phyloP scores from a whole-genome alignment of 495 filamentous ascomycete genomes.

The Daldinia concentrica region DNA sequence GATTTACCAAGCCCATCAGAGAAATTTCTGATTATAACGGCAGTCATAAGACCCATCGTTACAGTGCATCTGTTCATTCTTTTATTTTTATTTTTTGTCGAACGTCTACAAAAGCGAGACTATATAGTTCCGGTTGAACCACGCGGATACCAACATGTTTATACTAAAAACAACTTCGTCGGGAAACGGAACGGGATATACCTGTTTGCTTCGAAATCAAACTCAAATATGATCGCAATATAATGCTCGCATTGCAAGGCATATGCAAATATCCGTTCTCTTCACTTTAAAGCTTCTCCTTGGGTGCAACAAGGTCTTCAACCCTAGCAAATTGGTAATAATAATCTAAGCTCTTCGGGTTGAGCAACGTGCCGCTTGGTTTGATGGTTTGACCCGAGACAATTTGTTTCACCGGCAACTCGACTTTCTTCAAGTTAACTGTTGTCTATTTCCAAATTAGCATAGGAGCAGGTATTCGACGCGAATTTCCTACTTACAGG shows the following conservation, averaged over 20 bases:
- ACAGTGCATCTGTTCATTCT: neutral
- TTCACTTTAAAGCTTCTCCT: conserved; percentile 57
- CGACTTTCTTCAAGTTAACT: conserved; percentile 86
- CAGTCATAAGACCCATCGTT: neutral
- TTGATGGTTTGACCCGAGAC: conserved; percentile 78
- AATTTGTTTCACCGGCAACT: conserved; percentile 86
- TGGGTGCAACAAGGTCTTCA: conserved; percentile 65
- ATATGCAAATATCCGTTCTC: neutral
- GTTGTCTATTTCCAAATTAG: conserved; percentile 65
- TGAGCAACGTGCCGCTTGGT: conserved; percentile 78
- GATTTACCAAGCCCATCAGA: neutral
- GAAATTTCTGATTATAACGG: neutral
- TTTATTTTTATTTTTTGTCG: neutral
- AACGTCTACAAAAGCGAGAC: neutral
- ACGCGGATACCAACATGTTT: neutral
- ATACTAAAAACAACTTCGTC: neutral
- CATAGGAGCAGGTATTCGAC: neutral
- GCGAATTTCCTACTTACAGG: conserved; percentile 64
- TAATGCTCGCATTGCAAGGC: neutral
- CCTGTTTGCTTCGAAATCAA: neutral
- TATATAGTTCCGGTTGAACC: neutral
- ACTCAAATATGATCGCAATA: neutral
- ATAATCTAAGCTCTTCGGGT: conserved; percentile 76
- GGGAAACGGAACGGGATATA: neutral
- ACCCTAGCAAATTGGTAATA: conserved; percentile 85